Percentiles rank a stretch among this genome's conserved stretches.
These are phyloP conservation scores for Castanopsis chinensis DNA, from an alignment of 306 rosid species.

Conservation along the genomic window DNA sequence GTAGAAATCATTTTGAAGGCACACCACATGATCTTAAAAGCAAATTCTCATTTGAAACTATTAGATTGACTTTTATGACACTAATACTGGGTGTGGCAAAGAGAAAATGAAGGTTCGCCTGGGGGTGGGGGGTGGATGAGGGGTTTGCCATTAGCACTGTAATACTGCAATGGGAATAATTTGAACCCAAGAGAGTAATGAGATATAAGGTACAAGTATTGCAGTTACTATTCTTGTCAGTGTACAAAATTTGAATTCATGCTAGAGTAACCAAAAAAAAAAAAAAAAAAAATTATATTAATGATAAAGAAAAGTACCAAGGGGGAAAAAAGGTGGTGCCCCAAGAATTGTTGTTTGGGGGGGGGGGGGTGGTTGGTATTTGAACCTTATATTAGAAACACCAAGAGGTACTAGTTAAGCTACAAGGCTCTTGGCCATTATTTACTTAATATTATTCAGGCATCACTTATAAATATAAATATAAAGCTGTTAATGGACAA, in stretches of 20 bases:
- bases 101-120: not conserved
- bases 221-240: not conserved
- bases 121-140: not conserved
- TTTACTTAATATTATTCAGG: not conserved
- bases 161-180: not conserved
- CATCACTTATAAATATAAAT: not conserved
- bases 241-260: not conserved
- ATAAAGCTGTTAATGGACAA: not conserved
- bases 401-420: too few species aligned
- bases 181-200: not conserved
- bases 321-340: not conserved
- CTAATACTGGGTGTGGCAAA: not conserved
- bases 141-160: not conserved
- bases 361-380: too few species aligned
- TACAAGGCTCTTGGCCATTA: too few species aligned
- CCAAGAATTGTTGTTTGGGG: not conserved
- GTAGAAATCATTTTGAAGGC: not conserved
- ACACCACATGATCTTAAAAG: slow-evolving; percentile 3
- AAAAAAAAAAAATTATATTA: not conserved
- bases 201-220: not conserved
- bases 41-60: not conserved
- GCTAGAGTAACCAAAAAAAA: not conserved
- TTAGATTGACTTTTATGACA: not conserved
- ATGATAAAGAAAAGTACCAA: not conserved
- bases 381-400: too few species aligned